phyloP scores from a whole-genome alignment of 2,329 filamentous ascomycete genomes.

The Colletotrichum somersetense region DNA sequence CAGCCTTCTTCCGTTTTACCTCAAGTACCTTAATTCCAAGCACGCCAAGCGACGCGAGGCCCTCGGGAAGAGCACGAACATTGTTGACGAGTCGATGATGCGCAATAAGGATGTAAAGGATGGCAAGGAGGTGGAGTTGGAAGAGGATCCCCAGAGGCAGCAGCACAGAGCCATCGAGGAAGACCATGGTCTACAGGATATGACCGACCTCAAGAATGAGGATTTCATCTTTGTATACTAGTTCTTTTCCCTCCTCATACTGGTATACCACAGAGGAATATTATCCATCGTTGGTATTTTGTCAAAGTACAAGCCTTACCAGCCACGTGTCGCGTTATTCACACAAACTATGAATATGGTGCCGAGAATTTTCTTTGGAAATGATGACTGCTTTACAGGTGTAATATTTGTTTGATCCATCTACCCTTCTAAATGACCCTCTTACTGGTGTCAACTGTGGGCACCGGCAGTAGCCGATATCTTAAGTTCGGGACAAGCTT shows the following conservation, averaged over 20 bases:
- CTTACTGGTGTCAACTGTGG: too few species aligned
- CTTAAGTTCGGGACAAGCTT: too few species aligned
- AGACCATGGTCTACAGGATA: slow-evolving; percentile 61
- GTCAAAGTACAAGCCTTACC: background rate
- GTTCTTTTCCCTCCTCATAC: too few species aligned
- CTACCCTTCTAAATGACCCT: too few species aligned
- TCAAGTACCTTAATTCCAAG: slow-evolving; percentile 65
- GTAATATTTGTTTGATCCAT: too few species aligned
- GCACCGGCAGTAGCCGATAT: too few species aligned
- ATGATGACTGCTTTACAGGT: too few species aligned
- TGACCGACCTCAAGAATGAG: slow-evolving; percentile 70
- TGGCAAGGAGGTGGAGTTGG: slow-evolving; percentile 45
- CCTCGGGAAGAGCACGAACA: slow-evolving; percentile 63
- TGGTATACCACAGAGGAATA: background rate
- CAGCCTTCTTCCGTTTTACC: slow-evolving; percentile 56
- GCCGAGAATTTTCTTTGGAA: too few species aligned
- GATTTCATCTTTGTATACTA: slow-evolving; percentile 70
- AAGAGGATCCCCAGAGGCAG: slow-evolving; percentile 36
- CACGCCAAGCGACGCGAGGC: slow-evolving; percentile 67
- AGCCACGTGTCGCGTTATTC: background rate
- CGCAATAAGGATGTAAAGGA: slow-evolving; percentile 34
- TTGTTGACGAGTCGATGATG: slow-evolving; percentile 39
- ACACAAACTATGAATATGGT: background rate
- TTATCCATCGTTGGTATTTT: accelerated
- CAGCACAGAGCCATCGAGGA: slow-evolving; percentile 46